Base-by-base conservation (phyloP, 2,329 filamentous ascomycete species). In the Lachnellula willkommii region DNA sequence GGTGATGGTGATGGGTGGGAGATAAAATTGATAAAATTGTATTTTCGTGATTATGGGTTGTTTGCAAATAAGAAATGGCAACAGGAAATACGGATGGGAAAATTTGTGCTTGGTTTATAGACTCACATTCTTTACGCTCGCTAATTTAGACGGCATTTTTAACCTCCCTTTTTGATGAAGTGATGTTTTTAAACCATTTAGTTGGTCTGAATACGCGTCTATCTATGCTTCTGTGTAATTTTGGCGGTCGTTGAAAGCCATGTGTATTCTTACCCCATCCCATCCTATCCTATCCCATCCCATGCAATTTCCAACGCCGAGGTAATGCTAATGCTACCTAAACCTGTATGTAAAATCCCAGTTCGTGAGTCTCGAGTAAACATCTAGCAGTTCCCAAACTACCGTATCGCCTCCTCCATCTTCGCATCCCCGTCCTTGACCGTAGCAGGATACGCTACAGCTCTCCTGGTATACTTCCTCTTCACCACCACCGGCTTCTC, bases 331-430 rank as follows among this genome's bases (percentile, higher is more conserved):
- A 45, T 22, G 15, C 15, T 45, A 45, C 20, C 20, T 20, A 20
- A 11, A 12, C 42, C 11, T 22, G 6, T 7, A 45, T 45, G 42
- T 14, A 45, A 12, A 17, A 45, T 45, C 11, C 17, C 15, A 5
- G 8, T 20, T 24, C 15, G 11, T 17, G 37, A 15, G 14, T 40
- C 42, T 45, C 9, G 4, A 22, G 20, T 4, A 40, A 17, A 14
- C 12, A 17, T 5, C 37, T 40, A 5, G 17, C 15, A 40, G 12
- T 66, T 72, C 12, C 80, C 74, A 59, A 75, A 82, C 5, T 15
- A 15, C 37, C 17, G 7, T 5, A 4, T 15, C 42, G 20, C 11
- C 17, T 45, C 17, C 17, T 12, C 20, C 42, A 17, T 22, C 20
- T 20, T n/a, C 37, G 37, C 37, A 15, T 40, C 17, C 37, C 2